Evolutionary conservation across 805 yeast species (phyloP), one percentile per base, ranked within the genome.

Genomic region (Starmerella etchellsii): DNA sequence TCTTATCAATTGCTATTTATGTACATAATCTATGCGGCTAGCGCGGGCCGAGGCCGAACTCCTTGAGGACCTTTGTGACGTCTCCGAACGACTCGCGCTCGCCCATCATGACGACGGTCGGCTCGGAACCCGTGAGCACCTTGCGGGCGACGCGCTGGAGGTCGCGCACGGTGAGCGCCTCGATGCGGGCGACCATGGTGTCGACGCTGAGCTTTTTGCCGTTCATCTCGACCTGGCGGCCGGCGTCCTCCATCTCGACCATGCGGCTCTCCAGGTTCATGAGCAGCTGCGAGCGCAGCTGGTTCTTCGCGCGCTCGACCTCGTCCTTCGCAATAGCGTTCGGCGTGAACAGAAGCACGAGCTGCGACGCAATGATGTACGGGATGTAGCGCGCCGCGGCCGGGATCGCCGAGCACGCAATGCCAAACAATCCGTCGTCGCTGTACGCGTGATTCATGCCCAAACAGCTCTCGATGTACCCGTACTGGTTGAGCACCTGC

Each of bases 191-290:
- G 42, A 88, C 78, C 94, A 88, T 85, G 54, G 85, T 94, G 26
- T 67, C 64, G 8, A 84, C 78, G 13, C 81, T 74, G 8, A 87
- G 71, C 49, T 81, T 73, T 49, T 71, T 71, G 32, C 84, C 83
- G 56, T 81, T 84, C 34, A 82, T 74, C 60, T 82, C 94, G 21
- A 91, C 75, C 60, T 91, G 98, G 60, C 97, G 75, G 13, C 97
- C 97, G 62, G 87, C 68, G 55, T 91, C 98, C 62, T 91, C 98
- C 41, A 91, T 66, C 55, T 83, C 87, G n/a, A 93, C 93, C 68
- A 88, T 70, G 57, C 81, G 84, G 49, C 91, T 78, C 60, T 91
- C 98, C 35, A 87, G 69, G 54, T 87, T 88, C 95, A 88, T 88
- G 58, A 88, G 68, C 44, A 91, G 65, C 7, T 94, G 80, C 3